Percentiles rank a stretch among this genome's conserved stretches.
Conservation (phyloP, 805 yeast genomes). For the Brettanomyces custersianus region DNA sequence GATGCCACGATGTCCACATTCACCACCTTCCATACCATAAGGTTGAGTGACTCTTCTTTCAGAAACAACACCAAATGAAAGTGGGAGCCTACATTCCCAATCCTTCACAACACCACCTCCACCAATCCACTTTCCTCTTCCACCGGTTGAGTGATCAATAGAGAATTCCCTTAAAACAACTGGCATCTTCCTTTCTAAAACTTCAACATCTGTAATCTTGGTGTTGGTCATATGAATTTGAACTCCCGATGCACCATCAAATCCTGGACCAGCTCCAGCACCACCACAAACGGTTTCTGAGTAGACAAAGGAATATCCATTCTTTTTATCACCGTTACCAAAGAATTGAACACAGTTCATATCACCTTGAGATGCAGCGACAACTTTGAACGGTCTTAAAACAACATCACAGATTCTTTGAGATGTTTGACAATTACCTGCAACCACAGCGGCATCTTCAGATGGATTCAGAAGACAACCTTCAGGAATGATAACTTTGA, state of each 20-base stretch:
- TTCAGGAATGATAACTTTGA: constrained; percentile 26
- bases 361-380: constrained; percentile 95
- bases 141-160: constrained; percentile 36
- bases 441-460: constrained; percentile 45
- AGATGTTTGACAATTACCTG: constrained; percentile 49
- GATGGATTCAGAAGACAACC: constrained; percentile 23
- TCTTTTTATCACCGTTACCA: no score
- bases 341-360: constrained; percentile 94
- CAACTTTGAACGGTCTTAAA: constrained; percentile 74
- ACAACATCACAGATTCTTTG: constrained; percentile 86
- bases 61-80: constrained; percentile 36
- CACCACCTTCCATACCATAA: constrained; percentile 46
- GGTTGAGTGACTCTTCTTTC: constrained; percentile 47
- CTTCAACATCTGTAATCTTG: constrained; percentile 43
- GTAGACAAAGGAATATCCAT: constrained; percentile 45
- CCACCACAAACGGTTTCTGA: constrained; percentile 47
- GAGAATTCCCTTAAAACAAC: constrained; percentile 36
- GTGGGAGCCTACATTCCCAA: constrained; percentile 33
- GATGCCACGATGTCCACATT: constrained; percentile 39
- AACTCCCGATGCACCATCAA: constrained; percentile 52
- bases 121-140: constrained; percentile 35
- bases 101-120: constrained; percentile 43
- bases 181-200: constrained; percentile 43
- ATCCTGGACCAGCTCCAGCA: constrained; percentile 39
- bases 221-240: constrained; percentile 49